These are phyloP conservation scores for Gleditsia sinensis DNA, from an alignment of 306 rosid species.

Conservation along the genomic window DNA sequence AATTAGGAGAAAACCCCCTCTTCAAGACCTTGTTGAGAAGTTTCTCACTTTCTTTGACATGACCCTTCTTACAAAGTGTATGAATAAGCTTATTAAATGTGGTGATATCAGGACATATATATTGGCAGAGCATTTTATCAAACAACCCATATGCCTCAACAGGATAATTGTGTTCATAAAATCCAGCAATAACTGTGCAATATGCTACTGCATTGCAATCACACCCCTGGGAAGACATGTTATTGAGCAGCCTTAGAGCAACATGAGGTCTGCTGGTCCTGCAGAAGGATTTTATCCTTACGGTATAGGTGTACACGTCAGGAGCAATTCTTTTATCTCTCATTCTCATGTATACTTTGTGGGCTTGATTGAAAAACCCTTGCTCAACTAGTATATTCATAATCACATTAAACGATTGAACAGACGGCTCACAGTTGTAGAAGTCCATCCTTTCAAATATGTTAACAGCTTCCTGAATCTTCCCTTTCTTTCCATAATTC, in stretches of 20 bases:
- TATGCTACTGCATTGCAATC: slow-evolving; percentile 73
- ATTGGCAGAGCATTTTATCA: slow-evolving; percentile 61
- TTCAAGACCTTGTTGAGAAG: slow-evolving; percentile 76
- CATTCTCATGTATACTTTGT: slow-evolving; percentile 84
- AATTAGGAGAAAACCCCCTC: slow-evolving; percentile 76
- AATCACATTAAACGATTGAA: slow-evolving; percentile 72
- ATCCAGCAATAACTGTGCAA: slow-evolving; percentile 78
- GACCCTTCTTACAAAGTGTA: slow-evolving; percentile 70
- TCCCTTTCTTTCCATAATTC: slow-evolving; percentile 78
- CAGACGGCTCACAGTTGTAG: slow-evolving; percentile 71
- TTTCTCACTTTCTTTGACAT: slow-evolving; percentile 64
- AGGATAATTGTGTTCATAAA: slow-evolving; percentile 51
- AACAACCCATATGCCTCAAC: slow-evolving; percentile 65
- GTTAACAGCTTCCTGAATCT: slow-evolving; percentile 79
- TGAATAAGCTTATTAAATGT: slow-evolving; percentile 87
- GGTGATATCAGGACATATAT: slow-evolving; percentile 60
- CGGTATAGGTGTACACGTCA: slow-evolving; percentile 78
- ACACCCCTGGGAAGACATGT: slow-evolving; percentile 73
- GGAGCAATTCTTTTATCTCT: slow-evolving; percentile 59
- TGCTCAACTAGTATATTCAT: slow-evolving; percentile 76
- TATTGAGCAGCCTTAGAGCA: slow-evolving; percentile 71
- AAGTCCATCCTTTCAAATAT: slow-evolving; percentile 86
- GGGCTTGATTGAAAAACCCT: slow-evolving; percentile 69
- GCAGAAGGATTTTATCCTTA: slow-evolving; percentile 84
- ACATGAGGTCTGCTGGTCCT: slow-evolving; percentile 71